Conservation (phyloP, 495 filamentous ascomycete species). For the Echria macrotheca region DNA sequence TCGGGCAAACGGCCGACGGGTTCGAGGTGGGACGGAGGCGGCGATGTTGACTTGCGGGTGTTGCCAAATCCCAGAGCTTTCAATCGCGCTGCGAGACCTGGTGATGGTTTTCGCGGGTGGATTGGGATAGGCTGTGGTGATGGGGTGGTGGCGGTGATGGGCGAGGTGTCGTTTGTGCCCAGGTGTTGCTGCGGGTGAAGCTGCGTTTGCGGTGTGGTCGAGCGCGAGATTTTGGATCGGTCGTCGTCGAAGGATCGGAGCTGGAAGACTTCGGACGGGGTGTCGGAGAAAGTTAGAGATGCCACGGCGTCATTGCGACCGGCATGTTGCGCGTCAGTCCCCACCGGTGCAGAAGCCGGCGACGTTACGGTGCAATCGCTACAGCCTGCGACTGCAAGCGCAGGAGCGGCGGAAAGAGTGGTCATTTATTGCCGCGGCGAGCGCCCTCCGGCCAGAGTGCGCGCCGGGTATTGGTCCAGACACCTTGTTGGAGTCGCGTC, state of each 20-base stretch:
- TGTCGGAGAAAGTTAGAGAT: conserved; percentile 36
- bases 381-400: conserved; percentile 26
- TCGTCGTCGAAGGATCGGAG: conserved; percentile 26
- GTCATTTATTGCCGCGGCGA: conserved; percentile 24
- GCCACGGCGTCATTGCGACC: conserved; percentile 20
- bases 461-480: conserved; percentile 4
- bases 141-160: conserved; percentile 14
- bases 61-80: conserved; percentile 62
- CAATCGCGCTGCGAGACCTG: conserved; percentile 71
- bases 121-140: conserved; percentile 23
- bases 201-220: conserved; percentile 9
- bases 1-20: conserved; percentile 68
- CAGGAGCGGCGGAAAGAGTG: conserved; percentile 23
- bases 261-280: conserved; percentile 33
- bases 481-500: conserved; percentile 3
- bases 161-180: conserved; percentile 13
- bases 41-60: conserved; percentile 35
- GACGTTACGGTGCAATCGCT: conserved; percentile 11
- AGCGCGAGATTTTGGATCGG: conserved; percentile 15
- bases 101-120: conserved; percentile 54
- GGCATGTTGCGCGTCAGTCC: conserved; percentile 24
- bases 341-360: conserved; percentile 14
- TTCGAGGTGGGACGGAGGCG: conserved; percentile 35
- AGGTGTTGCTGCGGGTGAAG: conserved; percentile 11
- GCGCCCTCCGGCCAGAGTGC: neutral